A percentile compares a stretch with the other conserved stretches of the same genome.
These are phyloP conservation scores for Monosporascus sp. DNA, from an alignment of 2,329 filamentous ascomycete genomes.

Conservation along the genomic window DNA sequence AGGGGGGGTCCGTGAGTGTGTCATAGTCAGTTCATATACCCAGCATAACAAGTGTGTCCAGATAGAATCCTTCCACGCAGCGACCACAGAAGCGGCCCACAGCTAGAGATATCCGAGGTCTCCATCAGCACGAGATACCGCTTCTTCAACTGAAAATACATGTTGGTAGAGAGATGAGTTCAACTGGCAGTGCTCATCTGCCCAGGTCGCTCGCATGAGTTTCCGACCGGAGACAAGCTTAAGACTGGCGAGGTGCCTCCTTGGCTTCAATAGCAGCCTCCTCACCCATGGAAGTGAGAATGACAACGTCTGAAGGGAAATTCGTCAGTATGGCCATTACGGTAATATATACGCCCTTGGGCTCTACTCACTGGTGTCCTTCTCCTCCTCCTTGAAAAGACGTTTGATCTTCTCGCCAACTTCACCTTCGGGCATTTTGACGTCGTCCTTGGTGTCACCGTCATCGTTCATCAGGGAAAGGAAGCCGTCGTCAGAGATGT, in stretches of 20 bases:
- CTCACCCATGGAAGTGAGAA: constrained; percentile 95
- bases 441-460: constrained; percentile 88
- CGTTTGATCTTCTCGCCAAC: constrained; percentile 79
- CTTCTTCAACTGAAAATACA: constrained; percentile 5
- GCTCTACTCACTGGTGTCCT: constrained; percentile 78
- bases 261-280: constrained; percentile 89
- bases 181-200: constrained; percentile 8
- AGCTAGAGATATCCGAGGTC: constrained; percentile 11
- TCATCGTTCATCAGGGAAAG: constrained; percentile 88
- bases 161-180: constrained; percentile 4
- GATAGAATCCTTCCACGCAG: constrained; percentile 37
- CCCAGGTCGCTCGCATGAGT: constrained; percentile 12
- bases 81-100: constrained; percentile 31
- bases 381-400: constrained; percentile 77
- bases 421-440: constrained; percentile 87
- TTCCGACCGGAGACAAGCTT: constrained; percentile 13
- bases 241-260: constrained; percentile 63
- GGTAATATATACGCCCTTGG: not conserved
- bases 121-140: constrained; percentile 16
- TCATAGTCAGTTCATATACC: constrained; percentile 28
- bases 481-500: constrained; percentile 91
- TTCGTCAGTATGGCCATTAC: constrained; percentile 13
- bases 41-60: constrained; percentile 40
- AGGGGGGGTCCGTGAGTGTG: constrained; percentile 27
- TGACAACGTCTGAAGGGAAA: constrained; percentile 65